A percentile compares a stretch with the other conserved stretches of the same genome.
These are phyloP conservation scores for Globisporangium echinulatum DNA, from an alignment of 352 stramenopile species.

Conservation along the genomic window DNA sequence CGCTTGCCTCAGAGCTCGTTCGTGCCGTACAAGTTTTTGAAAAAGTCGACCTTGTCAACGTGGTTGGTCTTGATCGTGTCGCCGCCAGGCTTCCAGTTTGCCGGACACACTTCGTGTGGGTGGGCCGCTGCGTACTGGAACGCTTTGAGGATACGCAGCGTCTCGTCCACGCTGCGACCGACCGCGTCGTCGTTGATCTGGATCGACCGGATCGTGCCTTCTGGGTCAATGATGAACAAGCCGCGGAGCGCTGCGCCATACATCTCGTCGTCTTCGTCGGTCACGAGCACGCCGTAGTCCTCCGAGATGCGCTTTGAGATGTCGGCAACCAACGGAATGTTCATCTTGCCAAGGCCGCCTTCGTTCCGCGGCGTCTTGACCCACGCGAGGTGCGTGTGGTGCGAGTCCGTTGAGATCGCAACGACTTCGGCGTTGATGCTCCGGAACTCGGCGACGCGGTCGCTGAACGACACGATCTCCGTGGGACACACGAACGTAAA, in stretches of 20 bases:
- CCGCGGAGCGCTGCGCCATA: constrained; percentile 67
- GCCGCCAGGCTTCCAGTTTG: constrained; percentile 79
- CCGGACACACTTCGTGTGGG: constrained; percentile 78
- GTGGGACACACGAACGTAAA: constrained; percentile 86
- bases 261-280: constrained; percentile 75
- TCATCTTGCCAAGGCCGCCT: constrained; percentile 75
- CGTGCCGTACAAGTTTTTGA: constrained; percentile 74
- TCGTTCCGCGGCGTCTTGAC: constrained; percentile 74
- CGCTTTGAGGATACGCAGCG: constrained; percentile 77
- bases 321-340: constrained; percentile 75
- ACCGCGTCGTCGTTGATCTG: constrained; percentile 84
- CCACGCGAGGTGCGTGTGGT: constrained; percentile 83
- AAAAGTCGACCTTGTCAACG: constrained; percentile 79
- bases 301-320: constrained; percentile 82
- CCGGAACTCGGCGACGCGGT: constrained; percentile 60
- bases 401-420: constrained; percentile 77
- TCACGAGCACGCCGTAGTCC: constrained; percentile 83
- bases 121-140: constrained; percentile 75
- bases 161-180: constrained; percentile 78
- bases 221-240: constrained; percentile 81
- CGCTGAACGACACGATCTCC: constrained; percentile 79
- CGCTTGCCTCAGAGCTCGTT: constrained; percentile 28
- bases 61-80: constrained; percentile 85
- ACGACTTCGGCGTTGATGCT: constrained; percentile 76
- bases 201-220: constrained; percentile 78